Base-by-base conservation (phyloP, 257 asterid genomes). In the Fraxinus excelsior region DNA sequence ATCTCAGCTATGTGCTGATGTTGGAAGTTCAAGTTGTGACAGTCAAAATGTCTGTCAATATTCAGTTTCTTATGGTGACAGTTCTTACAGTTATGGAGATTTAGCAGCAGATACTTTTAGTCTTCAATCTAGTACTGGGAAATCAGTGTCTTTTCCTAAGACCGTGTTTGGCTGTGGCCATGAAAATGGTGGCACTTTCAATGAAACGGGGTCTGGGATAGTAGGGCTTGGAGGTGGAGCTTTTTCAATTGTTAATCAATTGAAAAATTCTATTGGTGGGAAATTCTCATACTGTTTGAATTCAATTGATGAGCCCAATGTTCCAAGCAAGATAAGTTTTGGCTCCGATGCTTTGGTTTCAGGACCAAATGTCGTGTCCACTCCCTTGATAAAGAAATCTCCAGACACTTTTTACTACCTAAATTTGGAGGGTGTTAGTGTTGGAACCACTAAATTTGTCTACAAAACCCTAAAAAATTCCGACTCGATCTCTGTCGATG, bases 121-220 rank as follows among this genome's bases (percentile, higher is more conserved):
- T 0, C 80, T 91, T 12, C 83, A 29, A 3, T 42, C 84, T 0
- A 80, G 67, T 70, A 28, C 85, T 0, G 71, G 78, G 11, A 26
- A 74, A 1, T 21, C 25, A 0, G 81, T 68, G n/a, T 72, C 89
- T 0, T 82, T 87, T 12, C 84, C 81, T 1, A 74, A 82, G 8
- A 81, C 86, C 8, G 79, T 77, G 14, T 90, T 91, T 28, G 97
- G 94, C 2, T 90, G 94, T 26, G 97, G 93, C 5, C 82, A 76
- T 51, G 16, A 75, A 0, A 88, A 86, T 31, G 66, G 0, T 0
- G 97, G 96, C 1, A 81, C 83, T 0, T 89, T 92, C 67, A 69
- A 79, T 7, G 72, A 42, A 8, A 2, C n/a, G 0, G 86, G 81
- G 3, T 74, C 93, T 0, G 97, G 97, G 0, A 83, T 91, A 4